A percentile compares a stretch with the other conserved stretches of the same genome.
These are phyloP conservation scores for Ambrosia hybrid DNA, from an alignment of 140 eudicot genomes.

Conservation along the genomic window DNA sequence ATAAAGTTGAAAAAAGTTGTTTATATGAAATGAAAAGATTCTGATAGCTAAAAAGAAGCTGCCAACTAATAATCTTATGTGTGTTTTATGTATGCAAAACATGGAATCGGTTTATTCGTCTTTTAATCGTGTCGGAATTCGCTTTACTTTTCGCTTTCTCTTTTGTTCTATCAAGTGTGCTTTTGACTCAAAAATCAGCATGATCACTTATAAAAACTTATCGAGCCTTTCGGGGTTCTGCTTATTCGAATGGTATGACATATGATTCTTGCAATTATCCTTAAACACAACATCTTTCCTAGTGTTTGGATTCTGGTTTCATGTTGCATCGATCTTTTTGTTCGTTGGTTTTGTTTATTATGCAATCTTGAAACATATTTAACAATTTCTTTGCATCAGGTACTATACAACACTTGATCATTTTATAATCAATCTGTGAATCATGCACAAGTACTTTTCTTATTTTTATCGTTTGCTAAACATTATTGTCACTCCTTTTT, in stretches of 20 bases:
- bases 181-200: slow-evolving; percentile 37
- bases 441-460: slow-evolving; percentile 11
- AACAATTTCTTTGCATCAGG: slow-evolving; percentile 20
- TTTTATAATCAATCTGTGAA: slow-evolving; percentile 12
- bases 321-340: slow-evolving; percentile 16
- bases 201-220: slow-evolving; percentile 17
- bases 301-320: slow-evolving; percentile 33
- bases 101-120: slow-evolving; percentile 25
- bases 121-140: slow-evolving; percentile 37
- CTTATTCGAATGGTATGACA: slow-evolving; percentile 7
- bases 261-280: slow-evolving; percentile 37
- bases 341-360: neutral
- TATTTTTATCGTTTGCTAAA: slow-evolving; percentile 21
- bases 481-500: slow-evolving; percentile 21
- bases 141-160: slow-evolving; percentile 37
- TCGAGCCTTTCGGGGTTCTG: neutral
- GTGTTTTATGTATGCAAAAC: slow-evolving; percentile 22
- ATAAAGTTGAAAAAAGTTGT: slow-evolving; percentile 29
- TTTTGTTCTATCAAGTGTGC: slow-evolving; percentile 36
- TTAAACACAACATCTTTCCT: slow-evolving; percentile 24
- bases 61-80: slow-evolving; percentile 20
- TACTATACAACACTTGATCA: slow-evolving; percentile 21
- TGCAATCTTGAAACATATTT: slow-evolving; percentile 16
- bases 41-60: slow-evolving; percentile 14
- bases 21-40: slow-evolving; percentile 27